Base-by-base conservation (phyloP, 2,329 filamentous ascomycete genomes). In the Aspergillus ibericus region DNA sequence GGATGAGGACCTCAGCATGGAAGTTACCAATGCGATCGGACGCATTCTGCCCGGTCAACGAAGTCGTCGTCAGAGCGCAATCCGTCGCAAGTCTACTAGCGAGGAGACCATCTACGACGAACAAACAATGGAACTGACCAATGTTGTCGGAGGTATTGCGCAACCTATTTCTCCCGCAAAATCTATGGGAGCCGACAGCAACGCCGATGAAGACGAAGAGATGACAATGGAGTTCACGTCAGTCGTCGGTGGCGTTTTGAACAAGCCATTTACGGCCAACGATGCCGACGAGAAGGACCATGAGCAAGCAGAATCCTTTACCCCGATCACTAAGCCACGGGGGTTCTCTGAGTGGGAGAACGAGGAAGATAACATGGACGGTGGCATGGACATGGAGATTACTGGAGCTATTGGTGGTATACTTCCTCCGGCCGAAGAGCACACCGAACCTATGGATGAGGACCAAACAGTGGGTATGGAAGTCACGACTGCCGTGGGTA, bases 1-100 rank as follows among this genome's bases (percentile, higher is more conserved):
- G 22, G 82, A 84, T 18, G 84, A 86, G 63, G 91, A 93, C 38
- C 88, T 96, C 82, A 95, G 91, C 20, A 97, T 98, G 93, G 93
- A 98, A 67, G 91, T 97, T 7, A 97, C 93, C 1, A 86, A 85
- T 55, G 91, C 86, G 8, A 81, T 96, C 54, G 93, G 93, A 8
- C 85, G 88, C 3, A 97, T 98, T 55, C 75, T 96, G 18, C 78
- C 82, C 5, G 81, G 75, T 32, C 67, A 74, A 16, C 53, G 68
- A 8, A 64, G 62, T 59, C 71, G 58, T 61, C 62, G 72, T 54
- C 60, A 74, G 71, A 69, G 75, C 68, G 58, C 63, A 27, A 54
- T 74, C 76, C 70, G 76, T 77, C 72, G 82, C 78, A 71, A 76
- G 38, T 75, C 77, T 15, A 64, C 69, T 36, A 61, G 71, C 59